These are phyloP conservation scores for Kwoniella heveanensis DNA, from an alignment of 768 basidiomycete species.

Conservation along the genomic window DNA sequence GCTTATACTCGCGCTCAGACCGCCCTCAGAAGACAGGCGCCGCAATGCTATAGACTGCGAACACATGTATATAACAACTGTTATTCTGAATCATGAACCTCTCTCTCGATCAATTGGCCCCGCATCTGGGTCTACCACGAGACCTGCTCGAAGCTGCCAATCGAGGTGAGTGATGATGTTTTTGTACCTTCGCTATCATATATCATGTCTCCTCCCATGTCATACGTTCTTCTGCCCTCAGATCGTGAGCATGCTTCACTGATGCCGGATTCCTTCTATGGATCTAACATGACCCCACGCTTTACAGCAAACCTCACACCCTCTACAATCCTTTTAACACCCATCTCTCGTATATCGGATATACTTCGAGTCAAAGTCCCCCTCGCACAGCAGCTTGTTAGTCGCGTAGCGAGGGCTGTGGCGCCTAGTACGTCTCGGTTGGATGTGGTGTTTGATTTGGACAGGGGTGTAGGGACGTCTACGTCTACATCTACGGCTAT, in stretches of 20 bases:
- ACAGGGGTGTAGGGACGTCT: slow-evolving; percentile 3
- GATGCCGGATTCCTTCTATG: no score
- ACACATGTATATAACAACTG: no score
- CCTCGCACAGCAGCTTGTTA: slow-evolving; percentile 57
- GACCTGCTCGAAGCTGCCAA: slow-evolving; percentile 36
- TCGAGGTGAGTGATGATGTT: slow-evolving; percentile 39
- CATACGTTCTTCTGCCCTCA: neutral
- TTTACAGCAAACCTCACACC: slow-evolving; percentile 18
- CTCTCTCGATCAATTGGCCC: slow-evolving; percentile 22
- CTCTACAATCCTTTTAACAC: slow-evolving; percentile 18
- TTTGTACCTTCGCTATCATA: no score
- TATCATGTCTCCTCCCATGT: neutral
- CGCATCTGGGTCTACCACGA: slow-evolving; percentile 26
- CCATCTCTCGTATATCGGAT: slow-evolving; percentile 17
- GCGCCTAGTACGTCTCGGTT: slow-evolving; percentile 40
- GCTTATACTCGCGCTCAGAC: no score
- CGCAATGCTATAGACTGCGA: no score
- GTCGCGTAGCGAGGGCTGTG: slow-evolving; percentile 60
- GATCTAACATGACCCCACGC: neutral
- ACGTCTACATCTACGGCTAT: neutral
- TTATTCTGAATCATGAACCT: slow-evolving; percentile 35
- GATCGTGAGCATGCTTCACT: no score
- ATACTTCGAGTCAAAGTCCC: slow-evolving; percentile 12
- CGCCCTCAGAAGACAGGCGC: no score
- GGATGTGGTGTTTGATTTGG: slow-evolving; percentile 19